Conservation (phyloP, 495 filamentous ascomycete genomes). For the Penicillium diatomitis region DNA sequence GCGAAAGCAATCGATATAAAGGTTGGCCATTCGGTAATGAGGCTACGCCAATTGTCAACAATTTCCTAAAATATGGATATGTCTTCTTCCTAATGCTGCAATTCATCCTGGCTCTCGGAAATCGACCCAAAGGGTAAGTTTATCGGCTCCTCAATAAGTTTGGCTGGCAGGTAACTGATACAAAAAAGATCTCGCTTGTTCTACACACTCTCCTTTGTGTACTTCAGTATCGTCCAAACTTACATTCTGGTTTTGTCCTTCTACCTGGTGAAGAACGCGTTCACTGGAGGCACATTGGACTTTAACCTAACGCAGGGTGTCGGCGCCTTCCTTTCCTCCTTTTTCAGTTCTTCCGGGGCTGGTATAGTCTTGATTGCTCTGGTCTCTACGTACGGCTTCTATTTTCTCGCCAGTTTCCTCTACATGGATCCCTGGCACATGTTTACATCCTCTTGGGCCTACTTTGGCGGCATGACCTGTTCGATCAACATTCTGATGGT, state of each 20-base stretch:
- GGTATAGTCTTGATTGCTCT: constrained; percentile 89
- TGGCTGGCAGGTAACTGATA: not conserved
- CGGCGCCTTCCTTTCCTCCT: constrained; percentile 51
- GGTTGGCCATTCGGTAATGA: constrained; percentile 69
- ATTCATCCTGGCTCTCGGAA: constrained; percentile 92
- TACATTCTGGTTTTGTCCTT: constrained; percentile 82
- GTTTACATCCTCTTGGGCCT: constrained; percentile 92
- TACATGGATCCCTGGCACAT: constrained; percentile 99
- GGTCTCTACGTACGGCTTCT: constrained; percentile 88
- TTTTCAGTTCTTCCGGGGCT: constrained; percentile 63
- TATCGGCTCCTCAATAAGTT: not conserved
- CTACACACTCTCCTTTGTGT: constrained; percentile 80
- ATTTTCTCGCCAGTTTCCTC: constrained; percentile 89
- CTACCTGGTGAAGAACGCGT: constrained; percentile 78
- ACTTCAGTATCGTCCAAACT: constrained; percentile 78
- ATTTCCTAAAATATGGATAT: constrained; percentile 83
- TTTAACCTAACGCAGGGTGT: constrained; percentile 43
- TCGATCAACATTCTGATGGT: constrained; percentile 99
- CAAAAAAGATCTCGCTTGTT: constrained; percentile 41
- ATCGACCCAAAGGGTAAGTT: constrained; percentile 76
- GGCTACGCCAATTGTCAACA: constrained; percentile 86
- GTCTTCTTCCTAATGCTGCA: constrained; percentile 83
- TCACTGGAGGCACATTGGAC: constrained; percentile 47
- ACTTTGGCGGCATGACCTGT: constrained; percentile 85
- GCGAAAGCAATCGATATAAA: constrained; percentile 33